Percentiles rank a stretch among this genome's conserved stretches.
Conservation (phyloP, 2,329 filamentous ascomycete genomes). For the Aspergillus pseudotamarii region DNA sequence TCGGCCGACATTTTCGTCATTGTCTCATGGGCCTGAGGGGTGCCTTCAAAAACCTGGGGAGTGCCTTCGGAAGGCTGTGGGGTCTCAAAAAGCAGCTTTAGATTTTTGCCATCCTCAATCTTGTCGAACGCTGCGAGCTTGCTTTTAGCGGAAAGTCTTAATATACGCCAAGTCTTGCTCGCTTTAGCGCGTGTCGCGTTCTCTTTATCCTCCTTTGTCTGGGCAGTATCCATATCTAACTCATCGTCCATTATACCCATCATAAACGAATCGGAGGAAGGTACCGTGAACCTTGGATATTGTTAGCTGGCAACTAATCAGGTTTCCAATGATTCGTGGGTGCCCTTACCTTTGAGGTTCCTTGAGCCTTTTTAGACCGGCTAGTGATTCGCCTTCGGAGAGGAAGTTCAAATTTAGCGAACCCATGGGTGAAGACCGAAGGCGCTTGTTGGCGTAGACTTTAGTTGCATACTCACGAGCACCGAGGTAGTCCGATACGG, state of each 20-base stretch:
- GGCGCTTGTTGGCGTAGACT: conserved; percentile 69
- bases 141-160: conserved; percentile 75
- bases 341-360: conserved; percentile 54
- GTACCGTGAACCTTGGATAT: conserved; percentile 62
- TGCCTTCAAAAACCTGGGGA: conserved; percentile 22
- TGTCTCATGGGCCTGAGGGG: conserved; percentile 26
- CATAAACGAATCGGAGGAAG: conserved; percentile 70
- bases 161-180: conserved; percentile 87
- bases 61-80: conserved; percentile 23
- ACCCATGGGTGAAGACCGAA: conserved; percentile 69
- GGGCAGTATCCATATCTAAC: conserved; percentile 82
- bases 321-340: neutral
- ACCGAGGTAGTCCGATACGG: conserved; percentile 67
- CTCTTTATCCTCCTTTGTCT: conserved; percentile 62
- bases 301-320: conserved; percentile 16
- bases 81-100: conserved; percentile 53
- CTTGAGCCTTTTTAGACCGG: conserved; percentile 71
- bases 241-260: conserved; percentile 76
- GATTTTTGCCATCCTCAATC: conserved; percentile 78
- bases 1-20: conserved; percentile 20
- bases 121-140: conserved; percentile 81
- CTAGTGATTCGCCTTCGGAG: conserved; percentile 63
- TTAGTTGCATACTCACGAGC: conserved; percentile 69
- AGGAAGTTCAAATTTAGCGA: conserved; percentile 79
- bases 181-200: conserved; percentile 70